Base-by-base conservation (phyloP, 192 early-diverging fungal species). In the Mortierella hygrophila region DNA sequence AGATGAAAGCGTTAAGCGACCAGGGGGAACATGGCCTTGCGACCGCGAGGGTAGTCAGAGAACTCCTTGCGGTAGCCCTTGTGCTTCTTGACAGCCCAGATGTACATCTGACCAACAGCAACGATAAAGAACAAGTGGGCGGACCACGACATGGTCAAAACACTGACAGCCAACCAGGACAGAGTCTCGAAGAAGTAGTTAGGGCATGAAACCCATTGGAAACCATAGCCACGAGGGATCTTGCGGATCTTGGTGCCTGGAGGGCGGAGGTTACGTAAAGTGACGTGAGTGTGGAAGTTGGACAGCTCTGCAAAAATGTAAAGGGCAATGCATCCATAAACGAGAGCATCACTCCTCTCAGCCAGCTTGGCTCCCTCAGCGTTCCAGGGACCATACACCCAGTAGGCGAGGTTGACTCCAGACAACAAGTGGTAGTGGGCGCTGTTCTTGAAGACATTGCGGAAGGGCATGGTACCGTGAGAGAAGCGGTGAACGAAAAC, bases 1-100 rank as follows among this genome's bases (percentile, higher is more conserved):
- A n/a, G 13, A 18, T 57, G 55, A 29, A 26, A 32, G 10, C 0
- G 2, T 89, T 90, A 94, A 68, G 89, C 83, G 44, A 96, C 69
- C 77, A 94, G 93, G 35, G 96, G 95, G 84, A 97, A 88, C 87
- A 97, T 91, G 55, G 94, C 91, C 85, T 94, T 96, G 83, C 98
- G 93, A 72, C 93, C 93, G 81, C 93, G 93, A 63, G 98, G 98
- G 78, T 98, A 99, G 80, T 95, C 93, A 9, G 93, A 91, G 90
- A 99, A 99, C 88, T 99, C 98, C 81, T 94, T 94, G 78, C 88
- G 90, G 87, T 99, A 99, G 69, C 92, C 90, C 78, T 93, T 93
- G 90, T 98, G 97, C 92, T 99, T 99, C 93, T 99, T 99, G 82
- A 97, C 78, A 6, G 98, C 98, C 98, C 98, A 99, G 13, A 95